Base-by-base conservation (phyloP, 2,329 filamentous ascomycete genomes). In the Phyllosticta citribraziliensis region DNA sequence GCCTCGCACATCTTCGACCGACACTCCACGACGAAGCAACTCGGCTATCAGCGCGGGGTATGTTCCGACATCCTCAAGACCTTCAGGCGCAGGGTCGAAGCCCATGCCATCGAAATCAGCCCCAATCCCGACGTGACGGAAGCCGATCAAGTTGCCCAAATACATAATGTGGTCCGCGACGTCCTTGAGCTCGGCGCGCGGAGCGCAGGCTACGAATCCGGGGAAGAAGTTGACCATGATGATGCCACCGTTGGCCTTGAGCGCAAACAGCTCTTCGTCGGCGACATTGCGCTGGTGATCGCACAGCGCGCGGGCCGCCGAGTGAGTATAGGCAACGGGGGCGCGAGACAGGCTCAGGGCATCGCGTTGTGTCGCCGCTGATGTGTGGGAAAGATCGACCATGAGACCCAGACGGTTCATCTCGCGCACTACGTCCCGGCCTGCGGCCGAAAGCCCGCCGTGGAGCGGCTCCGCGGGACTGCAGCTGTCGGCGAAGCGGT, bases 91-190 rank as follows among this genome's bases (percentile, higher is more conserved):
- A 12, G 19, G 6, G 52, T 55, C 52, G 22, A 55, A 25, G 52
- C 52, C 52, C 57, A 63, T 60, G 35, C 61, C 61, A 24, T 63
- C 61, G 52, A 47, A 63, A 40, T 63, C 61, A 24, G 53, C 47
- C 11, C 61, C 61, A n/a, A 63, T 11, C 8, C 74, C 73, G 40
- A 76, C 72, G 62, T 73, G 69, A 17, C 69, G 66, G 64, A 66
- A 72, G 3, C 70, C 72, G 55, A 70, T 67, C 12, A 66, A 61
- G n/a, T 66, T 56, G 10, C 66, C 72, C 20, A 74, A 65, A 58
- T 75, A 65, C 52, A 66, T 62, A 52, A 76, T 73, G 61, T 76
- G 74, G 51, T 69, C 67, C 5, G 65, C 67, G 12, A 70, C 69
- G 17, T 64, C 27, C 24, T 61, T 56, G 6, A 70, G 19, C 25